These are phyloP conservation scores for Bullera alba DNA, from an alignment of 768 basidiomycete genomes.

Conservation along the genomic window DNA sequence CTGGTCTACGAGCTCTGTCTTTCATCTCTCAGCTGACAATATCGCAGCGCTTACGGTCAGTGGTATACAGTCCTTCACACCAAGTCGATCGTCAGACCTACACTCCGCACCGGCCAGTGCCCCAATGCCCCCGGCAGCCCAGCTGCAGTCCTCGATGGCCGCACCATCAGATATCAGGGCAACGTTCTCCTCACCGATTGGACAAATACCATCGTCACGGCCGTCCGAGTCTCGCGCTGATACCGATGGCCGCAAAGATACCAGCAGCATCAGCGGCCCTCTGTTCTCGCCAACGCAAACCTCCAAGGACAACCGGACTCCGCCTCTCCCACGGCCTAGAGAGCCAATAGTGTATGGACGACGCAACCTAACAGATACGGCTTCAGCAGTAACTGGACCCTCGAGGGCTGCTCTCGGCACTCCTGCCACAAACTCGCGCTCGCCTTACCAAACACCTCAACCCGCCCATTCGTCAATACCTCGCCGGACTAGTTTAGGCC, in stretches of 20 bases:
- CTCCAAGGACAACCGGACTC: conserved; percentile 1
- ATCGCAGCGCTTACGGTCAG: conserved; percentile 2
- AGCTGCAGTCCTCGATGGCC: not conserved
- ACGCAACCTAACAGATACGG: too few relatives aligned
- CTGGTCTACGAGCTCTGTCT: not conserved
- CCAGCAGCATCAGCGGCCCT: conserved; percentile 11
- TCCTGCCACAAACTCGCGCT: too few relatives aligned
- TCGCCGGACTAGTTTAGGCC: too few relatives aligned
- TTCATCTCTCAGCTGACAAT: not conserved
- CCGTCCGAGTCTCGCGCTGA: not conserved
- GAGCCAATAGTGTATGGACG: too few relatives aligned
- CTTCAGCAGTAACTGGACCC: too few relatives aligned
- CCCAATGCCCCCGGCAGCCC: not conserved
- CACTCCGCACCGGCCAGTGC: not conserved
- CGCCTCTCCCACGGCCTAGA: not conserved
- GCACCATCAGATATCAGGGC: too few relatives aligned
- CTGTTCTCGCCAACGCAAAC: conserved; percentile 33
- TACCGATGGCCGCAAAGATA: not conserved
- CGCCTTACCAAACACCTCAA: too few relatives aligned
- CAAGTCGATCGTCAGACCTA: conserved; percentile 3
- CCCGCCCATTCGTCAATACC: too few relatives aligned
- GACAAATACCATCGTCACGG: not conserved
- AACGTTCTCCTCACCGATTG: not conserved
- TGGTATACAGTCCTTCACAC: conserved; percentile 22
- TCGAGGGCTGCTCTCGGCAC: too few relatives aligned